Conservation (phyloP, 2,329 filamentous ascomycete genomes). For the Cercospora janseana region DNA sequence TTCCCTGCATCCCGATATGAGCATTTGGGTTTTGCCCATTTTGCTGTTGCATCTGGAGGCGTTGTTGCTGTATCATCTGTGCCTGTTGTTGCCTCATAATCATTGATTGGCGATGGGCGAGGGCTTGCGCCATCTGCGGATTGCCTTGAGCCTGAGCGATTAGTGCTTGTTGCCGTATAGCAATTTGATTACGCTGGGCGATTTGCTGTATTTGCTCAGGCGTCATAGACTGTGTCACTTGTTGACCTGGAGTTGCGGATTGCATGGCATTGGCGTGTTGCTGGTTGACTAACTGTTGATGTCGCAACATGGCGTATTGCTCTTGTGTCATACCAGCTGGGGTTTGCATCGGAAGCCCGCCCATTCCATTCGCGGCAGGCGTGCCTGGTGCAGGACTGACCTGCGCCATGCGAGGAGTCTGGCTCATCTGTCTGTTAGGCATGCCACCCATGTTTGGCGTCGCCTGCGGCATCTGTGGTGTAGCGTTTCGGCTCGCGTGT, state of each 20-base stretch:
- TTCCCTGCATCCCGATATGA: conserved; percentile 24
- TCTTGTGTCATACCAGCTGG: conserved; percentile 33
- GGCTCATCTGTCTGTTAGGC: conserved; percentile 38
- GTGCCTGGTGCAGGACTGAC: conserved; percentile 37
- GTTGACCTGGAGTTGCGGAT: conserved; percentile 22
- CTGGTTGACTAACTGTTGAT: conserved; percentile 37
- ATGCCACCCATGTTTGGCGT: conserved; percentile 40
- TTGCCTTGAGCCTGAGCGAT: conserved; percentile 25
- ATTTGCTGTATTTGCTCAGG: conserved; percentile 38
- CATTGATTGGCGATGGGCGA: conserved; percentile 23
- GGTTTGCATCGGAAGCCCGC: conserved; percentile 33
- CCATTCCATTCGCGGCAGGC: conserved; percentile 26
- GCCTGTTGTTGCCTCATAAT: conserved; percentile 31
- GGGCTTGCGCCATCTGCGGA: conserved; percentile 28
- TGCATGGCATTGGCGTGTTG: conserved; percentile 21
- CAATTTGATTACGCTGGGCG: conserved; percentile 36
- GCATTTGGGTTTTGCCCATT: conserved; percentile 22
- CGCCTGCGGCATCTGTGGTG: conserved; percentile 41
- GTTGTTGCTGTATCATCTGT: conserved; percentile 16
- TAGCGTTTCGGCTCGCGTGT: conserved; percentile 36
- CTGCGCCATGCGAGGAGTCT: conserved; percentile 39
- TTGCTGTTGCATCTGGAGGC: conserved; percentile 17
- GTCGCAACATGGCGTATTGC: conserved; percentile 36
- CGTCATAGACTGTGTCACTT: conserved; percentile 27
- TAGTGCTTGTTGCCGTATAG: conserved; percentile 31